phyloP scores from a whole-genome alignment of 2,329 filamentous ascomycete species.

The Byssothecium circinans region DNA sequence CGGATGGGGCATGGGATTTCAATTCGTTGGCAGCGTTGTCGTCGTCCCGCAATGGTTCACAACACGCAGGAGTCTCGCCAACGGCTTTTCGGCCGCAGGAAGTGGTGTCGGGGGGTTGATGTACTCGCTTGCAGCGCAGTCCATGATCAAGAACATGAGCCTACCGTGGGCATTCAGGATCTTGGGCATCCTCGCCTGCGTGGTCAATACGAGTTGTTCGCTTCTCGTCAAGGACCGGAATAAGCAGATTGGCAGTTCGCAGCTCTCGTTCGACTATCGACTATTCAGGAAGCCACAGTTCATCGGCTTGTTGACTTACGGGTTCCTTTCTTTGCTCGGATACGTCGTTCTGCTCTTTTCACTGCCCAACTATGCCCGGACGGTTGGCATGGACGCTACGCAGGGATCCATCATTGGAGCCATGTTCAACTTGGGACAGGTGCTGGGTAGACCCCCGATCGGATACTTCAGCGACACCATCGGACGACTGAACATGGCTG shows the following conservation, averaged over 20 bases:
- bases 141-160: slow-evolving; percentile 67
- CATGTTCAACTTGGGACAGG: slow-evolving; percentile 68
- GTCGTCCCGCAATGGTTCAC: slow-evolving; percentile 76
- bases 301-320: slow-evolving; percentile 65
- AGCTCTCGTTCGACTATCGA: slow-evolving; percentile 65
- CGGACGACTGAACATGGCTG: slow-evolving; percentile 74
- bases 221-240: slow-evolving; percentile 72
- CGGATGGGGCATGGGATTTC: slow-evolving; percentile 75
- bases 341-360: slow-evolving; percentile 79
- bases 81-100: slow-evolving; percentile 68
- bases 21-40: slow-evolving; percentile 69
- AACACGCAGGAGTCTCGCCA: slow-evolving; percentile 68
- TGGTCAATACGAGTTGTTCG: slow-evolving; percentile 65
- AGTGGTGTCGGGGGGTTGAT: slow-evolving; percentile 73
- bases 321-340: slow-evolving; percentile 70
- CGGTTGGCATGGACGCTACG: slow-evolving; percentile 65
- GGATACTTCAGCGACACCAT: slow-evolving; percentile 71
- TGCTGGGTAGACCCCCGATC: slow-evolving; percentile 69
- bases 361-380: slow-evolving; percentile 70
- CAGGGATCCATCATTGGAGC: slow-evolving; percentile 74
- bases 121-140: slow-evolving; percentile 68
- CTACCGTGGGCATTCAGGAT: slow-evolving; percentile 69
- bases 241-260: slow-evolving; percentile 66
- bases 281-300: slow-evolving; percentile 67
- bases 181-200: slow-evolving; percentile 64